Conservation (phyloP, 495 filamentous ascomycete genomes). For the Penicillium coffeae region DNA sequence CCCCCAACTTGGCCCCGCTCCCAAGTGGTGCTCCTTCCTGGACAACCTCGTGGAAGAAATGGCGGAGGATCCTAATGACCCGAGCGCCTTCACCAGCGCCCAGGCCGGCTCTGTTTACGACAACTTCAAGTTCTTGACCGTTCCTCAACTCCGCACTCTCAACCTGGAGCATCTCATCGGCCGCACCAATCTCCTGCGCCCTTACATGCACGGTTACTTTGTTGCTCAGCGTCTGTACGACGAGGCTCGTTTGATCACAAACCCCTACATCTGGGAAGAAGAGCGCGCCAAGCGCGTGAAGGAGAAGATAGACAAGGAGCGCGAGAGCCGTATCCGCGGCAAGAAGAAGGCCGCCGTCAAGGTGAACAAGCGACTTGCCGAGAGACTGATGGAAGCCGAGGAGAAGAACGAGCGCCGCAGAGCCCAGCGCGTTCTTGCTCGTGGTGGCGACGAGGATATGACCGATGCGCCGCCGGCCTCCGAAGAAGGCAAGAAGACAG, state of each 20-base stretch:
- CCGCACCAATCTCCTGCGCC: conserved; percentile 77
- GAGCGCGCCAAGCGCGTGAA: conserved; percentile 81
- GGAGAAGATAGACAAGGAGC: conserved; percentile 91
- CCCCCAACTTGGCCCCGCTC: conserved; percentile 86
- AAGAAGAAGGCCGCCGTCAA: conserved; percentile 90
- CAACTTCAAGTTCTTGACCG: conserved; percentile 95
- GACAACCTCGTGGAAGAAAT: conserved; percentile 98
- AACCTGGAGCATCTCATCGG: conserved; percentile 85
- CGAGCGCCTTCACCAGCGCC: conserved; percentile 54
- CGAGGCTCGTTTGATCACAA: conserved; percentile 84
- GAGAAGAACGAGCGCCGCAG: conserved; percentile 72
- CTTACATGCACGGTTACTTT: conserved; percentile 99
- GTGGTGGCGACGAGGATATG: conserved; percentile 52
- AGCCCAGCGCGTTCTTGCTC: conserved; percentile 53
- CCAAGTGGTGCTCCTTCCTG: conserved; percentile 92
- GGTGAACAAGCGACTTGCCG: conserved; percentile 78
- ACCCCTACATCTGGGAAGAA: conserved; percentile 89
- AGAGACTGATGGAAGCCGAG: conserved; percentile 74
- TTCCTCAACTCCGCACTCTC: conserved; percentile 72
- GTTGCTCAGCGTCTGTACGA: conserved; percentile 90
- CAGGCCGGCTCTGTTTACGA: conserved; percentile 78
- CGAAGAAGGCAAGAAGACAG: conserved; percentile 35
- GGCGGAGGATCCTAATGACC: conserved; percentile 74
- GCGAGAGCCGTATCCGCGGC: conserved; percentile 85
- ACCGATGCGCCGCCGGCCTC: conserved; percentile 29